phyloP scores from a whole-genome alignment of 805 yeast species.

The Yamadazyma philogaea region DNA sequence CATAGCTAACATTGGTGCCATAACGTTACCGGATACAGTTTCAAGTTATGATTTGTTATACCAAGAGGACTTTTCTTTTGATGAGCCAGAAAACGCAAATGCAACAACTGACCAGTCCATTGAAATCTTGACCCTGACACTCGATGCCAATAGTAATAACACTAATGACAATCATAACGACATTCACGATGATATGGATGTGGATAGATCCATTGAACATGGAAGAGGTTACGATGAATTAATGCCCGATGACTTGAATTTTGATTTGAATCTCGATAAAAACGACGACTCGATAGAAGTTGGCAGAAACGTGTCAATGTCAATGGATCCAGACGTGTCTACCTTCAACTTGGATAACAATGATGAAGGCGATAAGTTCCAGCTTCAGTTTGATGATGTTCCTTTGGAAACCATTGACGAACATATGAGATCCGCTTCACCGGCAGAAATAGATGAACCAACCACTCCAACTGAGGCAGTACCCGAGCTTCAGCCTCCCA shows the following conservation, averaged over 20 bases:
- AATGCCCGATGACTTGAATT: conserved; percentile 53
- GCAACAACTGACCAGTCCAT: conserved; percentile 26
- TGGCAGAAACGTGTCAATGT: conserved; percentile 42
- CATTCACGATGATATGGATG: conserved; percentile 19
- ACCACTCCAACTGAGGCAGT: conserved; percentile 17
- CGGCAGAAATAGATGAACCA: conserved; percentile 20
- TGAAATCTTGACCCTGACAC: background rate
- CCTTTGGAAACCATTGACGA: conserved; percentile 38
- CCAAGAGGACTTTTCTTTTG: conserved; percentile 49
- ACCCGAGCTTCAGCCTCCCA: conserved; percentile 1
- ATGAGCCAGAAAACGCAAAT: background rate
- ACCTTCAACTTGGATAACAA: conserved; percentile 10
- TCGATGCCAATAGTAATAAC: background rate
- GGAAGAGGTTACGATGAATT: conserved; percentile 46
- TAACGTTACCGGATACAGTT: conserved; percentile 72
- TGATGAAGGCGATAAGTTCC: conserved; percentile 20
- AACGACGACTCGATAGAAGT: conserved; percentile 49
- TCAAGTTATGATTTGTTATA: conserved; percentile 72
- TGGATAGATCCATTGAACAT: conserved; percentile 56
- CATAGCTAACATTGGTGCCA: conserved; percentile 53
- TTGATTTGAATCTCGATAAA: conserved; percentile 32
- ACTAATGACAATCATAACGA: background rate
- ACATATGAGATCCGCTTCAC: conserved; percentile 8
- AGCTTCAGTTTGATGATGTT: conserved; percentile 33
- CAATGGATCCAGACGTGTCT: conserved; percentile 25